Evolutionary conservation across 1,284 basidiomycete genomes (phyloP).

Genomic region (Testicularia cyperi): DNA sequence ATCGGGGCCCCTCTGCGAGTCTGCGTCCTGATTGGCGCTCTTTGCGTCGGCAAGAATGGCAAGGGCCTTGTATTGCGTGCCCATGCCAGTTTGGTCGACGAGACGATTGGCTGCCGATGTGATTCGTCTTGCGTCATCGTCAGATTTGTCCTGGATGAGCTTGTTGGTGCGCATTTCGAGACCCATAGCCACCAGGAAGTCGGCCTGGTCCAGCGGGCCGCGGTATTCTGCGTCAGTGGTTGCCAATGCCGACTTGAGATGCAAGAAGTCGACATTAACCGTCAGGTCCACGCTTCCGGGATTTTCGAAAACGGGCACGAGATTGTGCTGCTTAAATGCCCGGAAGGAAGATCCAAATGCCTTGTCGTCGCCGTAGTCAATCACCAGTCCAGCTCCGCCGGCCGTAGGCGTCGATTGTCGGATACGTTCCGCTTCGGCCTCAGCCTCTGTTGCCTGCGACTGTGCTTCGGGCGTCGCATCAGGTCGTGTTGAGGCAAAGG

Average conservation of each 20-base stretch:
- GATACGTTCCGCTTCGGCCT: conserved; percentile 16
- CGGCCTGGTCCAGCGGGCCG: conserved; percentile 71
- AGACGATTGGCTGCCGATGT: conserved; percentile 64
- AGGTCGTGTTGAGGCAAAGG: too few species aligned
- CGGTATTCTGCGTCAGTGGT: conserved; percentile 62
- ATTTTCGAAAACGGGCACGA: conserved; percentile 79
- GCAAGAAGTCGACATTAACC: conserved; percentile 91
- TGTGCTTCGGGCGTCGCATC: not conserved
- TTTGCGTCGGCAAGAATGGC: conserved; percentile 58
- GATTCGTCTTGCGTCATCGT: conserved; percentile 64
- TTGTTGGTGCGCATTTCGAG: conserved; percentile 68
- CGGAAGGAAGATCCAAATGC: conserved; percentile 77
- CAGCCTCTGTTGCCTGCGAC: conserved; percentile 3
- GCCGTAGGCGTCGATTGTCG: conserved; percentile 35
- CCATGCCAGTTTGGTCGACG: conserved; percentile 66
- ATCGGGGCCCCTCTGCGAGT: conserved; percentile 1
- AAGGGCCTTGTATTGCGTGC: conserved; percentile 66
- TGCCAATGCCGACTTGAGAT: conserved; percentile 74
- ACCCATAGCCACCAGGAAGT: conserved; percentile 69
- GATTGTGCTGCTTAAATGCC: conserved; percentile 85
- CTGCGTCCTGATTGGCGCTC: not conserved
- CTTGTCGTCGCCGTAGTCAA: conserved; percentile 85
- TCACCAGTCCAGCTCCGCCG: conserved; percentile 77
- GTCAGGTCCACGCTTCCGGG: conserved; percentile 91
- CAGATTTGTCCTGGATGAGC: conserved; percentile 64